These are phyloP conservation scores for Boletus pseudo-olivaceus DNA, from an alignment of 768 basidiomycete genomes.

Conservation along the genomic window DNA sequence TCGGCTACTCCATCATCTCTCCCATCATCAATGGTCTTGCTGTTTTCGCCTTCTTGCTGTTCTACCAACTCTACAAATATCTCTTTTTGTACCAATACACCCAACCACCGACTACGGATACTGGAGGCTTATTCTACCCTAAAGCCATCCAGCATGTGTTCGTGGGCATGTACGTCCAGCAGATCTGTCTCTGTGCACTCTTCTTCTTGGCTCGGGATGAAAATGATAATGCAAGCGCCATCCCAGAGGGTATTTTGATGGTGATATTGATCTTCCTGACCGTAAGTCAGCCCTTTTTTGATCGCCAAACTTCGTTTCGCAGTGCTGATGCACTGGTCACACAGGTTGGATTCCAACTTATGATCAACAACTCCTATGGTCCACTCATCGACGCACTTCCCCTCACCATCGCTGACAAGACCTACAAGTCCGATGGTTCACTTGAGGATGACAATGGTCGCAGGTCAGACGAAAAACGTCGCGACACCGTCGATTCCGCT, in stretches of 20 bases:
- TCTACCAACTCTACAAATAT: conserved; percentile 84
- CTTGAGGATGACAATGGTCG: not conserved
- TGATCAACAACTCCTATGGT: conserved; percentile 75
- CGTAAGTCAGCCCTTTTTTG: conserved; percentile 39
- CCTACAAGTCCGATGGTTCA: conserved; percentile 35
- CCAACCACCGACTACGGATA: conserved; percentile 66
- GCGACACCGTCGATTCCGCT: conserved; percentile 10
- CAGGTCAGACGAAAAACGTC: conserved; percentile 16
- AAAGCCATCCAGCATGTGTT: conserved; percentile 92
- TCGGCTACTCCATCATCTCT: conserved; percentile 85
- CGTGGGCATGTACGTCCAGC: conserved; percentile 89
- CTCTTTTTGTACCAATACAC: conserved; percentile 79
- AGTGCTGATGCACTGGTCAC: not conserved
- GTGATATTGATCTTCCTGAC: conserved; percentile 81
- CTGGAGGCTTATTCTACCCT: conserved; percentile 94
- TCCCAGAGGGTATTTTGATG: conserved; percentile 80
- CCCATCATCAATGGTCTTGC: conserved; percentile 93
- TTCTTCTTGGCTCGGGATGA: conserved; percentile 82
- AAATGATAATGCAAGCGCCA: conserved; percentile 49
- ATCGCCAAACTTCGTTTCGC: not conserved
- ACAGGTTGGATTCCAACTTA: conserved; percentile 62
- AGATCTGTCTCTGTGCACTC: conserved; percentile 77
- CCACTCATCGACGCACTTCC: conserved; percentile 78
- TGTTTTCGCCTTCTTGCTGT: conserved; percentile 74
- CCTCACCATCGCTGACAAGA: conserved; percentile 70